Evolutionary conservation across 176 grass and related monocot genomes (phyloP), one percentile per base, ranked within the genome.

Genomic region (Saccharum spontaneum): DNA sequence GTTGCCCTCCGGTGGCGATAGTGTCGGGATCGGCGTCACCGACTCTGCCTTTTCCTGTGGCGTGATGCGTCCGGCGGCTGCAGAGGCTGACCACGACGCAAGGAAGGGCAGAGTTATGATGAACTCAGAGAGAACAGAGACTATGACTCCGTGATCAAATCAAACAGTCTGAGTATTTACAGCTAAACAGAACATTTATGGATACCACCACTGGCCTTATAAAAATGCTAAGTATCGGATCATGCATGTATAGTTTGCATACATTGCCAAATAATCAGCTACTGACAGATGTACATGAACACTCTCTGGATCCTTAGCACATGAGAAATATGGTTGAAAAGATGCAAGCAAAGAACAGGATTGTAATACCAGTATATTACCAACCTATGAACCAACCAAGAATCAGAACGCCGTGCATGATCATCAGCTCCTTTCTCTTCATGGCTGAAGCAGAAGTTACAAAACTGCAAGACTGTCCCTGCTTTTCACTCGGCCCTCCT

Each of bases 1-100:
- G 93, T 95, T 98, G 71, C 96, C 96, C n/a, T 95, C 96, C 2
- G 93, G 96, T 3, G 93, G 93, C 1, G 93, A 90, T n/a, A 89
- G 54, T 0, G 74, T 94, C 10, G 85, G 86, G 63, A 95, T 95
- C 13, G 93, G 87, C 7, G 83, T 76, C 20, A 73, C 33, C 0
- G 91, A 89, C 65, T 98, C 96, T 3, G 67, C 86, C 89, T 94
- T 98, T 82, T 95, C 80, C 76, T 87, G 87, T 0, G 57, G 66
- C 30, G 57, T 14, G 1, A 36, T 20, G 18, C 71, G 71, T 46
- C 68, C 44, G 1, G 38, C 50, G 1, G 38, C 23, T 31, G 57
- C 77, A 37, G 39, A 89, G 33, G 65, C 89, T 88, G 85, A 61
- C 33, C 28, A 52, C 2, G 49, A 49, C 9, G 20, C 37, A 45